A percentile compares a stretch with the other conserved stretches of the same genome.
Conservation (phyloP, 305 asterid genomes). For the Petunia hybrid region DNA sequence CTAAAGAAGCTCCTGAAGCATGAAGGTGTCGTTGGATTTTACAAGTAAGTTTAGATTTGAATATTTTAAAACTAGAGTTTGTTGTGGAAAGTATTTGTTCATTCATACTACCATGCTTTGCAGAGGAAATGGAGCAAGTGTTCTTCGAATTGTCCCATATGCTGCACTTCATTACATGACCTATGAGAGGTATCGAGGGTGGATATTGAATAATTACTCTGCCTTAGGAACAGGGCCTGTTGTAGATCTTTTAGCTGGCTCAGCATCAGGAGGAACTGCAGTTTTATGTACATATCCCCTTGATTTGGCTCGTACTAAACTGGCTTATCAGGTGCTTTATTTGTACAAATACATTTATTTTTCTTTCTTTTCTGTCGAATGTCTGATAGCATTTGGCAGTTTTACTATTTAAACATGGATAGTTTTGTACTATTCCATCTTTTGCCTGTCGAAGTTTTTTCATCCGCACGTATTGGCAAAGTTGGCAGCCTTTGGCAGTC, state of each 20-base stretch:
- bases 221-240: slow-evolving; percentile 81
- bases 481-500: no score
- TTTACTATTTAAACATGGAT: neutral
- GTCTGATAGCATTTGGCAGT: neutral
- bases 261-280: slow-evolving; percentile 95
- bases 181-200: slow-evolving; percentile 78
- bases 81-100: slow-evolving; percentile 26
- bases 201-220: slow-evolving; percentile 75
- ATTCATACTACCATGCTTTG: slow-evolving; percentile 28
- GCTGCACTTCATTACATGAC: slow-evolving; percentile 95
- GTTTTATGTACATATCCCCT: slow-evolving; percentile 94
- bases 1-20: slow-evolving; percentile 77
- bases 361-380: slow-evolving; percentile 1
- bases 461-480: neutral
- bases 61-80: neutral
- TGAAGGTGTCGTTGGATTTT: slow-evolving; percentile 85
- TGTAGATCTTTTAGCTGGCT: slow-evolving; percentile 94
- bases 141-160: slow-evolving; percentile 87
- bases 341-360: neutral
- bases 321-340: slow-evolving; percentile 81
- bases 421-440: neutral
- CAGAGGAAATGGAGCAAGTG: slow-evolving; percentile 98
- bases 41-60: slow-evolving; percentile 64
- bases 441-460: neutral
- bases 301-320: slow-evolving; percentile 93